Base-by-base conservation (phyloP, 495 filamentous ascomycete species). In the Penicillium herquei region DNA sequence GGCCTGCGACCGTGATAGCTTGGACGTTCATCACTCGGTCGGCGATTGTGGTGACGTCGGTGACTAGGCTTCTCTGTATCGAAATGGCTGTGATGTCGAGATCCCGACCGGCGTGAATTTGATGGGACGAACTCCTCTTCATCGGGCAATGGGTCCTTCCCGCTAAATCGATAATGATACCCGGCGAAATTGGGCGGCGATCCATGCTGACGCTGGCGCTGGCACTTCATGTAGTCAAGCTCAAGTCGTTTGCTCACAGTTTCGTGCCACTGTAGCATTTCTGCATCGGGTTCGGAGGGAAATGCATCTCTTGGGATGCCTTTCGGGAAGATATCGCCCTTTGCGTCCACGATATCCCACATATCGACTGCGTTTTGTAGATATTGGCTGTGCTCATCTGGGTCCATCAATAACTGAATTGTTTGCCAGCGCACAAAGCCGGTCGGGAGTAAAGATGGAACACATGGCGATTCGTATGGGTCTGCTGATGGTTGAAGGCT, bases 351-450 rank as follows among this genome's bases (percentile, higher is more conserved):
- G 40, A 98, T 81, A 48, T 82, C 81, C 79, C 90, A 96, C 39
- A 87, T 76, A 34, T 75, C 79, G 9, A 96, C 86, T 0, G 95
- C 91, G 59, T 83, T 86, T 62, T 92, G 92, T 7, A 98, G 66
- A 59, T 90, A 92, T 1, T 84, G 84, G 2, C 88, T 87, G 73
- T 98, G 93, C 63, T 93, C 89, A 57, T 91, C 86, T 2, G 95
- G 94, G 50, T 87, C 89, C 11, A 98, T 81, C 32, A 98, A 78
- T 31, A 96, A 74, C 72, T 98, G 91, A 13, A 98, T 91, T 2
- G 89, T 89, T 78, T 97, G 90, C 92, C 93, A 98, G 64, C 87
- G 85, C 39, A 93, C 86, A 67, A 96, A 98, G 21, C 94, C 94
- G 58, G 82, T 83, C 0, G 80, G 76, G 39, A 91, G 92, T 52